Evolutionary conservation across 2,329 filamentous ascomycete genomes (phyloP).

Genomic region (Calonectria crousiana): DNA sequence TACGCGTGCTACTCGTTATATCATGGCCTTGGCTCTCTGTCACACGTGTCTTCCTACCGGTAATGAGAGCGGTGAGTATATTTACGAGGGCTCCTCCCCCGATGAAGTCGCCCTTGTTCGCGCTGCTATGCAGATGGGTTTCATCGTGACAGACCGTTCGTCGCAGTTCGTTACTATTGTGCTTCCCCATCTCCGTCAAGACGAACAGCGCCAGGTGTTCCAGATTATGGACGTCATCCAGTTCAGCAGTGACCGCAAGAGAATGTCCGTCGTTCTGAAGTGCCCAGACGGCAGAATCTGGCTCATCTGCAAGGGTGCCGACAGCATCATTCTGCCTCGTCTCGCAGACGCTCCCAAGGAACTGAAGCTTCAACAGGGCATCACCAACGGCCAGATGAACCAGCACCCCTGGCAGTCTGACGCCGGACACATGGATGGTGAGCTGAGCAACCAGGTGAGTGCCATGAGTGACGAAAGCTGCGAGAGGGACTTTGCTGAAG

Average conservation of each 20-base stretch:
- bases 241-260: slow-evolving; percentile 89
- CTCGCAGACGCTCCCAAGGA: slow-evolving; percentile 72
- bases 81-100: slow-evolving; percentile 89
- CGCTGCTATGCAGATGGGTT: slow-evolving; percentile 88
- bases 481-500: not conserved
- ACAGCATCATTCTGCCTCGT: slow-evolving; percentile 83
- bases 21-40: slow-evolving; percentile 87
- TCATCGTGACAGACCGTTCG: slow-evolving; percentile 79
- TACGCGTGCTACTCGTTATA: slow-evolving; percentile 82
- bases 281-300: slow-evolving; percentile 86
- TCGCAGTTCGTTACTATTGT: slow-evolving; percentile 73
- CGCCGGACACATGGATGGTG: not conserved
- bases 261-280: slow-evolving; percentile 89
- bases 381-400: not conserved
- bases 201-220: slow-evolving; percentile 71
- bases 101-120: slow-evolving; percentile 89
- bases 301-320: slow-evolving; percentile 90
- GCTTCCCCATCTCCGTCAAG: slow-evolving; percentile 53
- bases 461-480: not conserved
- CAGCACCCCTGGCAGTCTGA: not conserved
- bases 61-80: slow-evolving; percentile 73
- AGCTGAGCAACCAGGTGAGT: not conserved
- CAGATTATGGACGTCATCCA: slow-evolving; percentile 89
- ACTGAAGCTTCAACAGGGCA: not conserved
- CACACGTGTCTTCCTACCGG: slow-evolving; percentile 91